Conservation (phyloP, 495 filamentous ascomycete species). For the Aspergillus sclerotiicarbonarius region DNA sequence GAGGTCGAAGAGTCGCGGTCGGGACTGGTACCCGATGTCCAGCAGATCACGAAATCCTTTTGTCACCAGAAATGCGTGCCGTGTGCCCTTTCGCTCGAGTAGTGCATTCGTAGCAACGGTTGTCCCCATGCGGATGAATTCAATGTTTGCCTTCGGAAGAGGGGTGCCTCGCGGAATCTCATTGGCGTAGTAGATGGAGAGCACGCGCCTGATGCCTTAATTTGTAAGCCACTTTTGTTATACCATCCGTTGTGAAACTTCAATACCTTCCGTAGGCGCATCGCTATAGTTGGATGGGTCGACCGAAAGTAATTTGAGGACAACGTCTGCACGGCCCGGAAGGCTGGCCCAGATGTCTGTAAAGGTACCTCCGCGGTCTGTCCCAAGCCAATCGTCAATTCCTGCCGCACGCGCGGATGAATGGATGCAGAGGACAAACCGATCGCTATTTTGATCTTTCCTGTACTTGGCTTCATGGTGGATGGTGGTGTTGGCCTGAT, state of each 20-base stretch:
- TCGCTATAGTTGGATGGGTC: slow-evolving; percentile 80
- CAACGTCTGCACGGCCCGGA: slow-evolving; percentile 33
- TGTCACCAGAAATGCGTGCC: slow-evolving; percentile 80
- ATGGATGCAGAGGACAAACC: background rate
- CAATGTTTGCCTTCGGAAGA: background rate
- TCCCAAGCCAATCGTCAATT: background rate
- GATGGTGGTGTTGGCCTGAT: background rate
- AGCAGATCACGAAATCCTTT: slow-evolving; percentile 49
- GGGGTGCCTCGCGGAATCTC: background rate
- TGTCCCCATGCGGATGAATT: slow-evolving; percentile 72
- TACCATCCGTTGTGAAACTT: slow-evolving; percentile 21
- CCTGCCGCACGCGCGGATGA: background rate
- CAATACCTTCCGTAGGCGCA: slow-evolving; percentile 82
- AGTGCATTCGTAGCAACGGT: slow-evolving; percentile 83
- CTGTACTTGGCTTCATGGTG: background rate
- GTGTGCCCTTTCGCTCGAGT: slow-evolving; percentile 86
- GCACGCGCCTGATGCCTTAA: background rate
- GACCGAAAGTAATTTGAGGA: slow-evolving; percentile 80
- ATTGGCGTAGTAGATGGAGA: background rate
- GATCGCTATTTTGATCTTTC: background rate
- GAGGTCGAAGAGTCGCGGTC: slow-evolving; percentile 1
- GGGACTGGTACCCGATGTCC: background rate
- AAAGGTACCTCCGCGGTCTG: background rate
- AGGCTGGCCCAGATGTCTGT: background rate
- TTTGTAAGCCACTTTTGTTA: background rate